Percentiles rank a stretch among this genome's conserved stretches.
These are phyloP conservation scores for Trifolium pratense DNA, from an alignment of 306 rosid genomes.

Conservation along the genomic window DNA sequence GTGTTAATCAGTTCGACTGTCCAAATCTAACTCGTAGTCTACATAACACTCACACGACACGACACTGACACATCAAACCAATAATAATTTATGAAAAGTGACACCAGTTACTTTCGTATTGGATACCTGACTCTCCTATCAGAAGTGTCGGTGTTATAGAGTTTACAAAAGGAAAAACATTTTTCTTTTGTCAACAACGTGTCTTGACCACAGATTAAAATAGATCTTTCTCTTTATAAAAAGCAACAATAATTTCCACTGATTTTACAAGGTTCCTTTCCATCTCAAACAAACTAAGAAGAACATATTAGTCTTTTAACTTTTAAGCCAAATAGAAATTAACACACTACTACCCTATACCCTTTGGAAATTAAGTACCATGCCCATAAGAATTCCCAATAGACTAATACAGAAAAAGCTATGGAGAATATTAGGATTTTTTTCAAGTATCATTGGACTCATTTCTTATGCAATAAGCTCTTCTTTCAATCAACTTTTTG, in stretches of 20 bases:
- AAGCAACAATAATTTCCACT: not conserved
- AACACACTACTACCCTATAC: not conserved
- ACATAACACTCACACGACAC: too few species aligned
- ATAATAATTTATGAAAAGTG: too few species aligned
- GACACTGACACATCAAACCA: not conserved
- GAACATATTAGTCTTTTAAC: not conserved
- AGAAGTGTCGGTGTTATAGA: too few species aligned
- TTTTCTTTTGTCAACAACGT: not conserved
- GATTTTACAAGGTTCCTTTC: not conserved
- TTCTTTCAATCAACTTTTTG: conserved; percentile 40
- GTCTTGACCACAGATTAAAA: not conserved
- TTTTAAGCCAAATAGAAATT: not conserved
- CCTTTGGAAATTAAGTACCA: not conserved
- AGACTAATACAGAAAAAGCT: conserved; percentile 7
- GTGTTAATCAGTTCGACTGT: not conserved
- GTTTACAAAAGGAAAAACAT: too few species aligned
- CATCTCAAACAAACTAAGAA: not conserved
- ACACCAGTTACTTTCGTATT: too few species aligned
- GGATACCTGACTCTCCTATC: too few species aligned
- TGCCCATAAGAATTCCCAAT: conserved; percentile 14
- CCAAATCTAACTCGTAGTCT: not conserved
- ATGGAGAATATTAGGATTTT: conserved; percentile 38
- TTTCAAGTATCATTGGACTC: conserved; percentile 33
- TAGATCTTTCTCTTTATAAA: not conserved
- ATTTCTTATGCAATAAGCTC: conserved; percentile 36